Base-by-base conservation (phyloP, 371 early-diverging fungal species). In the Sporodiniella umbellata region DNA sequence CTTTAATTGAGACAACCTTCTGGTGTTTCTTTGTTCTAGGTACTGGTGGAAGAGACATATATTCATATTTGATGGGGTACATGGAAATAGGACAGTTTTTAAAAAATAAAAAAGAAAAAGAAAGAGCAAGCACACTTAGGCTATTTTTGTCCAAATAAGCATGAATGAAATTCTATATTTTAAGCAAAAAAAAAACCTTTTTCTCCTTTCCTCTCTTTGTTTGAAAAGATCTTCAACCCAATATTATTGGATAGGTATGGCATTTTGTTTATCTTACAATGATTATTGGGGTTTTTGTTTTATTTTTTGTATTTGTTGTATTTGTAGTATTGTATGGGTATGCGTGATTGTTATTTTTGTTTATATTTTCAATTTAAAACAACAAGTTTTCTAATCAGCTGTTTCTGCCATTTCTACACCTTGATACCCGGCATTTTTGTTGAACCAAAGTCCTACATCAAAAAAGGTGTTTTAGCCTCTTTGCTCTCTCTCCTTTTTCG, bases 381-480 rank as follows among this genome's bases (percentile, higher is more conserved):
- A 7, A 17, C 10, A 22, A 22, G 6, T 42, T 18, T 46, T 48
- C 28, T 40, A 44, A 23, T 60, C 54, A 1, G 56, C 49, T 26
- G 62, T 42, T 45, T 70, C 72, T 21, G 70, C 25, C 69, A 75
- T 69, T 43, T 64, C 67, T 64, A 73, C 62, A 19, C 68, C 73
- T 25, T 58, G 64, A 58, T 75, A 75, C 19, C 68, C 75, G 51
- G 44, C 45, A 19, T 49, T 62, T 35, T 53, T 48, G 45, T 55
- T 53, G 17, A 71, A 22, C 25, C 59, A 43, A 33, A 28, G 19
- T 21, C 44, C 53, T 19, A 56, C 22, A 35, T 31, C 69, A 64
- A 53, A 42, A 40, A 35, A 14, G 42, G 11, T 5, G 37, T 24
- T 35, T 35, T 22, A 22, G 17, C 31, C 3, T 38, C 22, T 19